Evolutionary conservation across 176 grass and related monocot species (phyloP).

Genomic region (Hsuehochloa calcarea): DNA sequence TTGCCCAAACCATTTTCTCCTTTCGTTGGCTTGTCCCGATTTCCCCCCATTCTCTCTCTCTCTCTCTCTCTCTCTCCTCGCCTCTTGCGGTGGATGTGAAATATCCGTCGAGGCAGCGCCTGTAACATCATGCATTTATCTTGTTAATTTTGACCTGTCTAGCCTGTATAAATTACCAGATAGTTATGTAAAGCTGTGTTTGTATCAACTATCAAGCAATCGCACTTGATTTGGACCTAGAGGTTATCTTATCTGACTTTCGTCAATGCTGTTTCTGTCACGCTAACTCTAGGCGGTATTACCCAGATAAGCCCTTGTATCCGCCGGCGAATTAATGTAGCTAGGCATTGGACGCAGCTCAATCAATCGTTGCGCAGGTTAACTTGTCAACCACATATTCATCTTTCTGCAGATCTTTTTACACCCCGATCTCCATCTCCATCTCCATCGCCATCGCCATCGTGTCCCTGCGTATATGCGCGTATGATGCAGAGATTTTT

Average conservation of each 20-base stretch:
- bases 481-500: background rate
- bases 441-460: no score
- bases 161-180: background rate
- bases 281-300: background rate
- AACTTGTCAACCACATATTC: background rate
- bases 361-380: background rate
- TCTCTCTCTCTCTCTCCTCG: background rate
- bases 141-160: background rate
- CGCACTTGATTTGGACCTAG: background rate
- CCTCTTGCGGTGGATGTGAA: background rate
- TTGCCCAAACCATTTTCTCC: background rate
- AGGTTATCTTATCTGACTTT: background rate
- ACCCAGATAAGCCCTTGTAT: background rate
- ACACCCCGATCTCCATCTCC: background rate
- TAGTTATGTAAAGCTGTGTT: background rate
- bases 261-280: background rate
- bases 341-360: background rate
- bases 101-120: background rate
- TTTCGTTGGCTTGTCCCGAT: background rate
- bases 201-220: background rate
- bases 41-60: no score
- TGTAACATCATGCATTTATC: slow-evolving; percentile 11
- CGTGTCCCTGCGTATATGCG: background rate
- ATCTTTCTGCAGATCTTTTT: background rate
- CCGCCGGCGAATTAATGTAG: background rate